Evolutionary conservation across 805 yeast species (phyloP), one percentile per base, ranked within the genome.

Genomic region (Hanseniaspora thailandica): DNA sequence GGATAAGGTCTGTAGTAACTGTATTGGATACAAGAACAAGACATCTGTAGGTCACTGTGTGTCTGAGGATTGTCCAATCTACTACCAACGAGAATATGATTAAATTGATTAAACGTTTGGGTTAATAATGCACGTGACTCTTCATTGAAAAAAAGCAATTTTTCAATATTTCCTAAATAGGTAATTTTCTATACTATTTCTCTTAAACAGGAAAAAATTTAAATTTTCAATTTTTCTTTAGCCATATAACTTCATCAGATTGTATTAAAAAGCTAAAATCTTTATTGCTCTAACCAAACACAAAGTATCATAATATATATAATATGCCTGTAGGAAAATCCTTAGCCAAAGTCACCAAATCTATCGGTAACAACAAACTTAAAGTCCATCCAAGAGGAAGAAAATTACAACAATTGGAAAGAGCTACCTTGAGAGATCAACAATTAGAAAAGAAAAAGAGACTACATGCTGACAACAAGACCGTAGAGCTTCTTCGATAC

Each of bases 341-440:
- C 1, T 48, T 67, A 31, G 55, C 63, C 13, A 67, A 67, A 57
- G 60, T 67, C 43, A 62, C 64, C 43, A 66, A 66, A 55, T 62
- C 60, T 22, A 45, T 61, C 25, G 61, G 62, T 26, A 63, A 63
- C 17, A 67, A 66, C 55, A 59, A 59, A 30, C 52, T 55, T 10
- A 60, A 62, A n/a, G 60, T 67, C 31, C 97, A 90, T 64, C 93
- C 95, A 22, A 83, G 82, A 62, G 96, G 97, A 9, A 76, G 96
- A 52, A 90, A 88, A 66, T 84, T 87, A 66, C 83, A 83, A 66
- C 86, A 84, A 64, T 70, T 90, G 49, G 82, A 82, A 54, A 73
- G 93, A 57, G 97, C 97, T n/a, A 79, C 95, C 1, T 69, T 87
- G 44, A 77, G 98, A 66, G 94, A 89, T 57, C 74, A 73, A 47